Evolutionary conservation across 208 protist species (phyloP).

Genomic region (Phytomonas sp.): DNA sequence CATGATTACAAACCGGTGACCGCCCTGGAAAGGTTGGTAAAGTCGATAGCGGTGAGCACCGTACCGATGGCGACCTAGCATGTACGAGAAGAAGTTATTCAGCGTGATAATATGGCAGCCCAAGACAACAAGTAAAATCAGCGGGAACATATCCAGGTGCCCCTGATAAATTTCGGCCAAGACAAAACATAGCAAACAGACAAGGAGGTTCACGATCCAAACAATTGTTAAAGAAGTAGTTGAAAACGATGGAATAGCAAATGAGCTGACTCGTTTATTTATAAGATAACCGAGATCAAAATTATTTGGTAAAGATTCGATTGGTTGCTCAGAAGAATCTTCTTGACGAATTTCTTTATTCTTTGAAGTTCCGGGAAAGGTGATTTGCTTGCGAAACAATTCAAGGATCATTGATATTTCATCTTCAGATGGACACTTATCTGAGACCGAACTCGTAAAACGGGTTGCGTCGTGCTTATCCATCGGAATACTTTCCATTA

Average conservation of each 20-base stretch:
- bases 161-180: slow-evolving; percentile 56
- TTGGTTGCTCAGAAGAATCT: background rate
- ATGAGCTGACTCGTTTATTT: background rate
- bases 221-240: slow-evolving; percentile 43
- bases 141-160: slow-evolving; percentile 32
- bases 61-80: slow-evolving; percentile 34
- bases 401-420: background rate
- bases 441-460: background rate
- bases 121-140: slow-evolving; percentile 33
- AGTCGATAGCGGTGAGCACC: slow-evolving; percentile 39
- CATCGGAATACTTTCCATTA: background rate
- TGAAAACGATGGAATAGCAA: slow-evolving; percentile 25
- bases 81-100: slow-evolving; percentile 37
- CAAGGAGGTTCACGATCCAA: slow-evolving; percentile 45
- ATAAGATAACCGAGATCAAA: slow-evolving; percentile 4
- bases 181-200: slow-evolving; percentile 33
- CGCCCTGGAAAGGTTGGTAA: slow-evolving; percentile 80
- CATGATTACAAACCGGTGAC: slow-evolving; percentile 57
- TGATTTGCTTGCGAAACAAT: background rate
- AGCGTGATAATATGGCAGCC: slow-evolving; percentile 33
- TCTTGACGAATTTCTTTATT: background rate
- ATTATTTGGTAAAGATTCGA: background rate
- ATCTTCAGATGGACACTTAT: background rate
- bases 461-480: background rate
- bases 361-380: background rate